Conservation (phyloP, 2,329 filamentous ascomycete genomes). For the Fusarium mexicanum region DNA sequence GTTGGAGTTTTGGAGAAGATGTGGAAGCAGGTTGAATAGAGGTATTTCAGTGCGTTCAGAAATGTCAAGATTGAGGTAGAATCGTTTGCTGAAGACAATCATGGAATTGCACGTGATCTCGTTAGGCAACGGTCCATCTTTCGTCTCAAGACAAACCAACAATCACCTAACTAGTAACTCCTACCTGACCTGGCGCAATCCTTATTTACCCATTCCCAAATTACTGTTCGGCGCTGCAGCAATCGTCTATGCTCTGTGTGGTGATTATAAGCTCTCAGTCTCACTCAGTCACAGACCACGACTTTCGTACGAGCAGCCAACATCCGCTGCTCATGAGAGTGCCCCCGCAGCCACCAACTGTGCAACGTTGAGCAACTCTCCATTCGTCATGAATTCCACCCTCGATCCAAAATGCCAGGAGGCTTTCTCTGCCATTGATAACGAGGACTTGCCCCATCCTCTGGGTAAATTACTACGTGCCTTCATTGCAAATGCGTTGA, state of each 20-base stretch:
- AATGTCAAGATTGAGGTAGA: background rate
- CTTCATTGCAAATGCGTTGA: accelerated
- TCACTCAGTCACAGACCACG: background rate
- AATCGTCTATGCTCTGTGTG: background rate
- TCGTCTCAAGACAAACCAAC: background rate
- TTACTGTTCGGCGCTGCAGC: background rate
- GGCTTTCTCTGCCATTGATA: background rate
- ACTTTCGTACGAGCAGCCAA: background rate
- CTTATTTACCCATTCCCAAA: background rate
- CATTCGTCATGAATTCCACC: background rate
- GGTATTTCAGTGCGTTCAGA: no score
- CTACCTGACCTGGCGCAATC: background rate
- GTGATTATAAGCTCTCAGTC: background rate
- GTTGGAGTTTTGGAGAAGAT: background rate
- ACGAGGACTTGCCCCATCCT: accelerated
- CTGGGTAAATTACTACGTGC: accelerated
- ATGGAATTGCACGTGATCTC: background rate
- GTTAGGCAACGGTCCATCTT: background rate
- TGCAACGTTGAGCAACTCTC: no score
- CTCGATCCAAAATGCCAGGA: background rate
- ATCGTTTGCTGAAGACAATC: background rate
- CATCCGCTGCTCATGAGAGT: background rate
- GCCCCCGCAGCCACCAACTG: accelerated
- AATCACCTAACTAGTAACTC: background rate
- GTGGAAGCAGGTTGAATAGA: background rate